A percentile compares a stretch with the other conserved stretches of the same genome.
phyloP scores from a whole-genome alignment of 2,329 filamentous ascomycete genomes.

The Pestalotiopsis fici region DNA sequence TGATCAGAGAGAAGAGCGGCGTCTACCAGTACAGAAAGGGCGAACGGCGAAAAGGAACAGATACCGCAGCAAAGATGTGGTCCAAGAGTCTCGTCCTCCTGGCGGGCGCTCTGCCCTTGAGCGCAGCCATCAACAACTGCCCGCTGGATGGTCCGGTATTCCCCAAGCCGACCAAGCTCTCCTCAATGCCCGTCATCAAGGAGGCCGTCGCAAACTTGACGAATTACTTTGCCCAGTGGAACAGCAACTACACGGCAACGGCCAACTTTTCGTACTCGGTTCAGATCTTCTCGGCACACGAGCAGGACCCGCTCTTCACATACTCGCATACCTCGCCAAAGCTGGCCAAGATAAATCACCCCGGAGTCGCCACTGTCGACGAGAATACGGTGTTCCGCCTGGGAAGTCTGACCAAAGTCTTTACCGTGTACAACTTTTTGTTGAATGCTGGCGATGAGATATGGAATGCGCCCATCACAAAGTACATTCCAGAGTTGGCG shows the following conservation, averaged over 20 bases:
- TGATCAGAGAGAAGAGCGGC: not conserved
- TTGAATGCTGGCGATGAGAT: constrained; percentile 26
- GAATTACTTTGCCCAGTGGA: constrained; percentile 15
- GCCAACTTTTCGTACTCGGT: constrained; percentile 36
- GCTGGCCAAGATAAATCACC: constrained; percentile 22
- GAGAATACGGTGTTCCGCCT: constrained; percentile 43
- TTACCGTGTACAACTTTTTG: constrained; percentile 36
- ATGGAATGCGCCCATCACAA: constrained; percentile 30
- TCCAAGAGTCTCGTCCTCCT: constrained; percentile 2
- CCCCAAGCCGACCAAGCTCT: constrained; percentile 23
- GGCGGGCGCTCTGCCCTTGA: constrained; percentile 3
- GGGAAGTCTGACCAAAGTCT: constrained; percentile 42
- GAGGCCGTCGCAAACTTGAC: constrained; percentile 22
- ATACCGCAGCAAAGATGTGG: not conserved
- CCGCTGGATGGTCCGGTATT: constrained; percentile 28
- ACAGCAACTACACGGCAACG: constrained; percentile 14
- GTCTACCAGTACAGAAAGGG: not conserved
- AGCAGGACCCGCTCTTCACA: constrained; percentile 30
- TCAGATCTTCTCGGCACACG: constrained; percentile 36
- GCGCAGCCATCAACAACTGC: constrained; percentile 15
- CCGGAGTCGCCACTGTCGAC: constrained; percentile 34
- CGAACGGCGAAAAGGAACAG: not conserved
- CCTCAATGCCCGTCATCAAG: constrained; percentile 20
- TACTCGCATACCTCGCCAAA: constrained; percentile 35
- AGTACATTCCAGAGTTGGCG: constrained; percentile 27